Conservation (phyloP, 768 basidiomycete species). For the Suillus clintonianus region DNA sequence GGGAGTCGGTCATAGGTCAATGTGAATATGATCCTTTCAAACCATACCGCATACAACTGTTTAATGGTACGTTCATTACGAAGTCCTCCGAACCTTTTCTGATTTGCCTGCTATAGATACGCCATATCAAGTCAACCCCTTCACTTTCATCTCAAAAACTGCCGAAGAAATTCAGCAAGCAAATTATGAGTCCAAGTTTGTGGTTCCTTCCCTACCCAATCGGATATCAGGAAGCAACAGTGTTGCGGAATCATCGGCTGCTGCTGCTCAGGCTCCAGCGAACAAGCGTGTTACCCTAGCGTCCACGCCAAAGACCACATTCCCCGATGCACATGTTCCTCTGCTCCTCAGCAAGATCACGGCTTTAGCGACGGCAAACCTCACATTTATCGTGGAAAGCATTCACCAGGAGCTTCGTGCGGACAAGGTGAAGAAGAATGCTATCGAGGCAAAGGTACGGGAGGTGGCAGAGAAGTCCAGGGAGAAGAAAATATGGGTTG, state of each 20-base stretch:
- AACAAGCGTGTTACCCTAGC: constrained; percentile 26
- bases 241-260: constrained; percentile 12
- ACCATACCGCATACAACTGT: constrained; percentile 72
- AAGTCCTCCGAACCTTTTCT: background rate
- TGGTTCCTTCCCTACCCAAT: constrained; percentile 48
- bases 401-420: constrained; percentile 68
- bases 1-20: constrained; percentile 69
- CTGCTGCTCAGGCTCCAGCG: constrained; percentile 19
- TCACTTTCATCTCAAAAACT: constrained; percentile 63
- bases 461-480: constrained; percentile 78
- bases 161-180: constrained; percentile 35
- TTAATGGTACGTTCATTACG: constrained; percentile 68
- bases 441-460: constrained; percentile 77
- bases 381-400: constrained; percentile 69
- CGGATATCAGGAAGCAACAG: constrained; percentile 27
- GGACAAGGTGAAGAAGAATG: constrained; percentile 81
- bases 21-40: constrained; percentile 73
- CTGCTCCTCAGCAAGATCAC: constrained; percentile 65
- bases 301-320: constrained; percentile 52
- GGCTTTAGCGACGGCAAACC: constrained; percentile 58
- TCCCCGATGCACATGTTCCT: constrained; percentile 68
- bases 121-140: constrained; percentile 74
- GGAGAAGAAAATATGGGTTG: constrained; percentile 72
- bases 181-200: constrained; percentile 39
- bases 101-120: constrained; percentile 51